A percentile compares a stretch with the other conserved stretches of the same genome.
These are phyloP conservation scores for Aspergillus melleus DNA, from an alignment of 2,329 filamentous ascomycete species.

Conservation along the genomic window DNA sequence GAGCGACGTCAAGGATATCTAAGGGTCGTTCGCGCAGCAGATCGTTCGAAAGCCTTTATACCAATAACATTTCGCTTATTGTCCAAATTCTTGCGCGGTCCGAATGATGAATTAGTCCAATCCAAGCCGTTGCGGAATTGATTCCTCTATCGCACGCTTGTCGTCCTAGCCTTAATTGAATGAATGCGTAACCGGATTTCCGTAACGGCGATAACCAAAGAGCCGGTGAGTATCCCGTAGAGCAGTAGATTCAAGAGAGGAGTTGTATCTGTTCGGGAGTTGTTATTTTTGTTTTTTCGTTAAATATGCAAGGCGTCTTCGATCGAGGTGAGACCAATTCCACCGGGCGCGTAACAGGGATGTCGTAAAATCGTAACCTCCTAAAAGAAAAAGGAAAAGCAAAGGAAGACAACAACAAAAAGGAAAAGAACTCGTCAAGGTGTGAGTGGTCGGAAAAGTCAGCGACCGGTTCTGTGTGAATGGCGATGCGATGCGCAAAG, in stretches of 20 bases:
- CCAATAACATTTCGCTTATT: slow-evolving; percentile 17
- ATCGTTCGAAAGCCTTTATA: slow-evolving; percentile 8
- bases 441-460: slow-evolving; percentile 22
- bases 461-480: slow-evolving; percentile 23
- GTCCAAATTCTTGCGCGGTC: slow-evolving; percentile 3
- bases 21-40: slow-evolving; percentile 8
- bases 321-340: slow-evolving; percentile 3
- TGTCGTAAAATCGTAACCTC: slow-evolving; percentile 26
- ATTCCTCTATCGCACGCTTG: slow-evolving; percentile 3
- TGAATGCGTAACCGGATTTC: slow-evolving; percentile 9
- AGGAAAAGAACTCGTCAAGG: slow-evolving; percentile 23
- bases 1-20: neutral
- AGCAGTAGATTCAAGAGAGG: neutral
- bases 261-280: neutral
- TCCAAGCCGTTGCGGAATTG: slow-evolving; percentile 2
- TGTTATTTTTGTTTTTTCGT: slow-evolving; percentile 3
- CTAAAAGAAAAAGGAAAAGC: slow-evolving; percentile 3
- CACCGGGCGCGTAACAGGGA: slow-evolving; percentile 13
- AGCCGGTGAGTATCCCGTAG: neutral
- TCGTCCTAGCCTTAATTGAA: slow-evolving; percentile 1
- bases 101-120: neutral
- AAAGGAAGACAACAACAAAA: slow-evolving; percentile 15
- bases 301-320: slow-evolving; percentile 9
- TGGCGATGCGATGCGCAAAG: slow-evolving; percentile 17
- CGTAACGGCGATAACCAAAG: neutral